These are phyloP conservation scores for Russula abietina DNA, from an alignment of 768 basidiomycete genomes.

Conservation along the genomic window DNA sequence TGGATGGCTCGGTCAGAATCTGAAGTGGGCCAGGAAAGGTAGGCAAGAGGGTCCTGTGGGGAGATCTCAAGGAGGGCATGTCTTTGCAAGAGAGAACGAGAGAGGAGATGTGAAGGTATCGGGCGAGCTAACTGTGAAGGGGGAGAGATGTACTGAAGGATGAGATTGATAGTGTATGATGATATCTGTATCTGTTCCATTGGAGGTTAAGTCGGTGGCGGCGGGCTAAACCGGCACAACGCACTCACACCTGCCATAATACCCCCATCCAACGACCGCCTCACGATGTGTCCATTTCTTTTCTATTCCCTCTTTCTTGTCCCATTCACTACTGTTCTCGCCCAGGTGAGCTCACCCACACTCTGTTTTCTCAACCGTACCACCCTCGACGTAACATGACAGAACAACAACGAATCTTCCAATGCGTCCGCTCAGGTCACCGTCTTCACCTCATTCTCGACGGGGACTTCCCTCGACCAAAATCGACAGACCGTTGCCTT, in stretches of 20 bases:
- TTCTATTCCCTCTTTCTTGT: constrained; percentile 31
- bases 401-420: constrained; percentile 9
- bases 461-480: constrained; percentile 35
- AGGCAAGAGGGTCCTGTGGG: constrained; percentile 44
- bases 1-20: constrained; percentile 34
- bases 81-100: constrained; percentile 51
- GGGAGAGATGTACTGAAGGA: constrained; percentile 55
- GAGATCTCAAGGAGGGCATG: constrained; percentile 57
- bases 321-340: constrained; percentile 28
- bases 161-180: constrained; percentile 38
- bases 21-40: constrained; percentile 63
- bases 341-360: constrained; percentile 30
- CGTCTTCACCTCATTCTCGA: constrained; percentile 29
- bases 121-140: constrained; percentile 42
- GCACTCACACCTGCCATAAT: not conserved
- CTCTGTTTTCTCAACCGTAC: not conserved
- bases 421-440: constrained; percentile 3
- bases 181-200: constrained; percentile 38
- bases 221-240: not conserved
- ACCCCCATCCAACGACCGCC: not conserved
- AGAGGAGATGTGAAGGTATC: constrained; percentile 57
- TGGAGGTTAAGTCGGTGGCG: not conserved
- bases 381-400: not conserved
- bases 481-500: constrained; percentile 39
- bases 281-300: constrained; percentile 2